Base-by-base conservation (phyloP, 202 grass and related monocot genomes). In the Zoysia matrella region DNA sequence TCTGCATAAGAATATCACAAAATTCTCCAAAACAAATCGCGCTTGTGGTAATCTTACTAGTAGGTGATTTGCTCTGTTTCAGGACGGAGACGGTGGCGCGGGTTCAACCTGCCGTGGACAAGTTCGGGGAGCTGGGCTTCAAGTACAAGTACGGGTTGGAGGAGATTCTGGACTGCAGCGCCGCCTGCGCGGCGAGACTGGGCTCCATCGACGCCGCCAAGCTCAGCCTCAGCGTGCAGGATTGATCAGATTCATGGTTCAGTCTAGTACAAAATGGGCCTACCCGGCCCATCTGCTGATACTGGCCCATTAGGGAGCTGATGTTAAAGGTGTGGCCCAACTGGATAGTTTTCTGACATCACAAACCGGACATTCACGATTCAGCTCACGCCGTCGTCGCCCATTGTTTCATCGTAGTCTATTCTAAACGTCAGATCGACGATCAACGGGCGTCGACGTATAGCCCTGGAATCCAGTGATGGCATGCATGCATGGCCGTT, bases 61-160 rank as follows among this genome's bases (percentile, higher is more conserved):
- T 36, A 36, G 30, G 30, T 55, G 4, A 39, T 69, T 40, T 64
- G 0, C 14, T 75, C 50, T 56, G 71, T 43, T 58, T 1, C 72
- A 95, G 88, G 80, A 82, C 82, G 16, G 85, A 88, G n/a, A 73
- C 74, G 44, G 83, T 53, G 41, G 30, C 18, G 11, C 79, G 60
- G 5, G 88, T 95, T 55, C 76, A 7, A 5, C 6, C 76, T 0
- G 87, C 4, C 1, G 65, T 22, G 9, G 22, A 60, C 83, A 92
- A 84, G 79, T 66, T 90, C 13, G 65, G 51, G 0, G 88, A 86
- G 71, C 36, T 88, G 52, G 93, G 90, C 1, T 95, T 95, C 72
- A 85, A 4, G n/a, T 95, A 92, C 77, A 84, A 75, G 71, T 86
- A 88, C 11, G 47, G 51, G 9, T 9, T 88, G 67, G 63, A 88